Evolutionary conservation across 306 rosid genomes (phyloP).

Genomic region (Vicia villosa): DNA sequence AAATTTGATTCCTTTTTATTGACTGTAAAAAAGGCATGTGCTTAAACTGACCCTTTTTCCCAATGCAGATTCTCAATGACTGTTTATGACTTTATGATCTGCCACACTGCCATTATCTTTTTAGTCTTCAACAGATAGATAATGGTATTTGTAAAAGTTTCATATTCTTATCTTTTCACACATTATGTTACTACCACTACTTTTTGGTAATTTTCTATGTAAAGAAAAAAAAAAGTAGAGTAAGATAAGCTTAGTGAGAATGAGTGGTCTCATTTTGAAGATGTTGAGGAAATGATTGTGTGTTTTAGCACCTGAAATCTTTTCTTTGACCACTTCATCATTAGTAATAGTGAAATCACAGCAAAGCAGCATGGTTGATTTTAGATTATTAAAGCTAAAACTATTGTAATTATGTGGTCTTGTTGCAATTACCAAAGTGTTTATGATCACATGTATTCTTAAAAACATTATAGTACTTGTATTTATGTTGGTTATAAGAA

Average conservation of each 20-base stretch:
- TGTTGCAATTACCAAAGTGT: constrained; percentile 51
- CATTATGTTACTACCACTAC: constrained; percentile 2
- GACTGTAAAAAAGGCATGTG: constrained; percentile 16
- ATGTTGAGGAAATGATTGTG: constrained; percentile 38
- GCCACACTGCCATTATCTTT: constrained; percentile 34
- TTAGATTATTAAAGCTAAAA: constrained; percentile 48
- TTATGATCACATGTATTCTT: constrained; percentile 36
- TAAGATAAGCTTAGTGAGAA: constrained; percentile 28
- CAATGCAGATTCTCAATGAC: constrained; percentile 41
- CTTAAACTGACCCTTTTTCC: constrained; percentile 37
- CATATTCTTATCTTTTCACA: constrained; percentile 23
- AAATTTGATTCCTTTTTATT: constrained; percentile 22
- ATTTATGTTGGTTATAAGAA: neutral
- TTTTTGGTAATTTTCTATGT: constrained; percentile 2
- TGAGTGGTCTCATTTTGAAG: constrained; percentile 23
- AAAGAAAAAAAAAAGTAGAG: constrained; percentile 34
- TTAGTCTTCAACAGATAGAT: constrained; percentile 41
- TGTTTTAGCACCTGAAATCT: constrained; percentile 35
- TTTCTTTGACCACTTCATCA: constrained; percentile 41
- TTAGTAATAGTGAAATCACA: constrained; percentile 46
- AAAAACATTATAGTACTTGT: neutral
- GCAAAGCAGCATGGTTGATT: constrained; percentile 51
- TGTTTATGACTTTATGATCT: constrained; percentile 34
- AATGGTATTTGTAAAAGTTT: constrained; percentile 20
- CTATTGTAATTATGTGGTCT: constrained; percentile 42